Evolutionary conservation across 805 yeast genomes (phyloP), one percentile per base, ranked within the genome.

Genomic region (Ogataea trehalophila): DNA sequence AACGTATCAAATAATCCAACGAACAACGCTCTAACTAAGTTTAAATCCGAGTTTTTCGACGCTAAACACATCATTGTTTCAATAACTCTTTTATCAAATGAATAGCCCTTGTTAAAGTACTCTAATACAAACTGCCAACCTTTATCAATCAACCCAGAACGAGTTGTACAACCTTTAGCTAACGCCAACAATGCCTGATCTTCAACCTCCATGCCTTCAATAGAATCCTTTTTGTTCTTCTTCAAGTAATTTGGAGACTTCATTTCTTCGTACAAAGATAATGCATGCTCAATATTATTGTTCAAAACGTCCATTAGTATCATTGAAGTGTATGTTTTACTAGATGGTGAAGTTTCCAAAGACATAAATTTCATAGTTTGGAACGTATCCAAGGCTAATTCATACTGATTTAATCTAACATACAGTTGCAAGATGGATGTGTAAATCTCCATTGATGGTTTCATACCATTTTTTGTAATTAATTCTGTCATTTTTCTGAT

Each of bases 361-460:
- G 94, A 80, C 54, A 85, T 63, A 62, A 87, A 92, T 61, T 89
- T 92, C 90, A 94, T 81, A 51, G 88, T 80, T 54, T 85, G 89
- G 66, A 94, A 94, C 2, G 87, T 70, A 40, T 81, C 81, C 47
- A 77, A 76, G 0, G 96, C 95, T 51, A 84, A 81, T 16, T 70
- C 63, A 50, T 73, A 79, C 46, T 77, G 76, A 48, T 60, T 68
- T 44, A 73, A 59, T 45, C 78, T 72, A 6, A 81, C 79, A 57
- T 85, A 79, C 22, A 87, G 72, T 50, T 83, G 81, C 38, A 87
- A 59, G 6, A 85, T 72, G 37, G 79, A 77, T 3, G 84, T 74
- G 53, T 80, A 81, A 1, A 82, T 67, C 4, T 62, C 58, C 5
- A 70, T 61, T 15, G 75, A 67, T 4, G 82, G 81, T 38, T 66